A percentile compares a stretch with the other conserved stretches of the same genome.
Conservation (phyloP, 345 rosid species). For the Melaleuca quinquenervia region DNA sequence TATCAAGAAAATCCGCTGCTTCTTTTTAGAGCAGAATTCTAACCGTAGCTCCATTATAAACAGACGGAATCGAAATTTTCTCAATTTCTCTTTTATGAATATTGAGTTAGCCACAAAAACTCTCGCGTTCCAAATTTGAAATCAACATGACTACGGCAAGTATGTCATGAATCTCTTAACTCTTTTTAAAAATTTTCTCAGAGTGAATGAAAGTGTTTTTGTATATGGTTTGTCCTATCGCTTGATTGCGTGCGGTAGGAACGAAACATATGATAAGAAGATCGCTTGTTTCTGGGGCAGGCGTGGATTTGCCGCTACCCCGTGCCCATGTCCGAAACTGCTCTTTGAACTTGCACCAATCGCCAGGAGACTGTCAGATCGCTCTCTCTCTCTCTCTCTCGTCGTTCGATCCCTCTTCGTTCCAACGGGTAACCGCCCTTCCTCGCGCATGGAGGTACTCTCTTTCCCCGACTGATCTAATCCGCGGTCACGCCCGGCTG, state of each 20-base stretch:
- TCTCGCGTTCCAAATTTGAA: not conserved
- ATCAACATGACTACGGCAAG: not conserved
- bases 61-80: accelerated
- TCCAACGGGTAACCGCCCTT: constrained; percentile 30
- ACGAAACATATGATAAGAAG: not conserved
- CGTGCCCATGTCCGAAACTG: not conserved
- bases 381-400: constrained; percentile 8
- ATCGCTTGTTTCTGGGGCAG: not conserved
- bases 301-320: not conserved
- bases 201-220: too few relatives aligned
- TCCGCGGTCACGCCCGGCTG: not conserved
- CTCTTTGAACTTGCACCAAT: not conserved
- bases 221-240: not conserved
- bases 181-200: too few relatives aligned
- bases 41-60: not conserved
- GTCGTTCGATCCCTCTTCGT: not conserved
- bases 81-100: accelerated
- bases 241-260: not conserved
- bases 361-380: not conserved
- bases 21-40: not conserved
- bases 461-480: not conserved
- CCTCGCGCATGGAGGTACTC: constrained; percentile 61
- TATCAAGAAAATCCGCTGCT: not conserved
- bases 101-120: not conserved
- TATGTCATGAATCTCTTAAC: not conserved